phyloP scores from a whole-genome alignment of 2,329 filamentous ascomycete genomes.

The Microdochium trichocladiopsis region DNA sequence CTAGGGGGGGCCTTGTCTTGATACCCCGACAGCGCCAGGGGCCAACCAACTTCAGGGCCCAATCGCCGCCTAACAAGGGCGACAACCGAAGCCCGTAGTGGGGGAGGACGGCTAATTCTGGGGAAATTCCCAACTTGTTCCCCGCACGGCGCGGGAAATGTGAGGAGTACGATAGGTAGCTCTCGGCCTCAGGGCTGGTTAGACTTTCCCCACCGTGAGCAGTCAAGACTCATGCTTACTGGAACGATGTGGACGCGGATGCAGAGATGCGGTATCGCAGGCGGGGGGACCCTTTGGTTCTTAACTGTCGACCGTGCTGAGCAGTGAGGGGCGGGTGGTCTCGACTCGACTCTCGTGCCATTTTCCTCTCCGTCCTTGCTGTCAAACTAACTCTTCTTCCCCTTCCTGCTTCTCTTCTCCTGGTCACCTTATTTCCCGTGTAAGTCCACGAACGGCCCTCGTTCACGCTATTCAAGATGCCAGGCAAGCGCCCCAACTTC shows the following conservation, averaged over 20 bases:
- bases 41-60: not conserved
- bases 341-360: too few species aligned
- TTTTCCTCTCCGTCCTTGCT: too few species aligned
- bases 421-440: not conserved
- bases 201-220: too few species aligned
- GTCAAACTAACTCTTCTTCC: too few species aligned
- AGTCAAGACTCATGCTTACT: too few species aligned
- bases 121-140: not conserved
- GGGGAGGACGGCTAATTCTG: not conserved
- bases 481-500: constrained; percentile 44
- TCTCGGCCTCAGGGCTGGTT: too few species aligned
- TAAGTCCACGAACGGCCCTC: not conserved
- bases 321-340: too few species aligned
- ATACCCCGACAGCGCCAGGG: not conserved
- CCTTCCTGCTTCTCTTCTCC: not conserved
- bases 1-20: too few species aligned
- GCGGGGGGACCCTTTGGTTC: too few species aligned
- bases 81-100: not conserved
- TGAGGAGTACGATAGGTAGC: not conserved
- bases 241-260: too few species aligned
- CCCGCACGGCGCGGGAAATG: not conserved
- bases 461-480: constrained; percentile 9
- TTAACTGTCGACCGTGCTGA: too few species aligned
- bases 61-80: not conserved
- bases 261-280: too few species aligned